phyloP scores from a whole-genome alignment of 805 yeast genomes.

The Candida suzukii region DNA sequence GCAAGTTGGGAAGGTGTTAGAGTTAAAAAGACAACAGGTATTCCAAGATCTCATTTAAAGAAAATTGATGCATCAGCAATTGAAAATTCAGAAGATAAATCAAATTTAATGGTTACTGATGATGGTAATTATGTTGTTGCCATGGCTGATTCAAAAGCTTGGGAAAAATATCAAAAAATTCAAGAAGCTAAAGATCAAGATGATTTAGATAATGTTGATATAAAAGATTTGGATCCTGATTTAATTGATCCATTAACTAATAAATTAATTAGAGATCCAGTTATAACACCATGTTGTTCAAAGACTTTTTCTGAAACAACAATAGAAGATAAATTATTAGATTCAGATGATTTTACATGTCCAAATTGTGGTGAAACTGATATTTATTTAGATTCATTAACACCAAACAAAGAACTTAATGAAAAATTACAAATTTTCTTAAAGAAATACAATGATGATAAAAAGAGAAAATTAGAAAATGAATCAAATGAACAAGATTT shows the following conservation, averaged over 20 bases:
- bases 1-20: constrained; percentile 92
- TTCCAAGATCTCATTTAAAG: constrained; percentile 86
- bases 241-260: constrained; percentile 66
- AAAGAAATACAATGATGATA: constrained; percentile 15
- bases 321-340: constrained; percentile 62
- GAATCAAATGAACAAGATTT: background rate
- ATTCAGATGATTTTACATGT: constrained; percentile 73
- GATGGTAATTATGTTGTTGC: constrained; percentile 95
- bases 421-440: constrained; percentile 46
- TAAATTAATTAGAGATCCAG: constrained; percentile 63
- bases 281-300: constrained; percentile 67
- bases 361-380: constrained; percentile 79
- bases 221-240: constrained; percentile 48
- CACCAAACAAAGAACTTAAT: constrained; percentile 53
- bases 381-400: constrained; percentile 65
- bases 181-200: constrained; percentile 37
- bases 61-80: constrained; percentile 54
- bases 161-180: constrained; percentile 82
- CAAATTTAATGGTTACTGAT: constrained; percentile 77
- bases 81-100: constrained; percentile 42
- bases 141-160: constrained; percentile 87
- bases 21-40: constrained; percentile 92
- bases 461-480: constrained; percentile 8
- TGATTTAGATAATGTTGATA: constrained; percentile 11
- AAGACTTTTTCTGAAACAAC: constrained; percentile 51